phyloP scores from a whole-genome alignment of 2,329 filamentous ascomycete species.

The Monilinia vaccinii-corymbosi region DNA sequence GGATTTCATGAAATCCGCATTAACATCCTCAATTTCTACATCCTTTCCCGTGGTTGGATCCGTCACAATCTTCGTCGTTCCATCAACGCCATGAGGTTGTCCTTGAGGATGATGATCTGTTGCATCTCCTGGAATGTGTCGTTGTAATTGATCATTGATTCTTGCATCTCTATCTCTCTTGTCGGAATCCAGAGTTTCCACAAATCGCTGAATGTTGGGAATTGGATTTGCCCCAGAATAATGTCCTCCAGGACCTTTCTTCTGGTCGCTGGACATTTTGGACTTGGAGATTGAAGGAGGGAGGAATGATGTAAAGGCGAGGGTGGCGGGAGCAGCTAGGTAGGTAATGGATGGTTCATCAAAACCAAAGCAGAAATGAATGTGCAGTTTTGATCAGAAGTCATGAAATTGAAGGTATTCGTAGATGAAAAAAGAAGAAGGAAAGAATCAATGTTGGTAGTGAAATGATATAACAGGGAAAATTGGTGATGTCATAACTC shows the following conservation, averaged over 20 bases:
- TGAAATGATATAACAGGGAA: neutral
- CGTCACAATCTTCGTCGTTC: constrained; percentile 54
- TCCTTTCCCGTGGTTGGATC: constrained; percentile 84
- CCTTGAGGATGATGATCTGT: constrained; percentile 37
- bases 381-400: too few species aligned
- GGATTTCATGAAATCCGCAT: constrained; percentile 58
- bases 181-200: constrained; percentile 67
- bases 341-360: too few species aligned
- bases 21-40: constrained; percentile 76
- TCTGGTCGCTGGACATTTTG: constrained; percentile 10
- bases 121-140: constrained; percentile 32
- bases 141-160: constrained; percentile 48
- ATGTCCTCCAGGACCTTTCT: constrained; percentile 12
- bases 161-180: constrained; percentile 66
- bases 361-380: neutral
- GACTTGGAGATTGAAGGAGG: too few species aligned
- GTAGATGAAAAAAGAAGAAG: neutral
- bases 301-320: neutral
- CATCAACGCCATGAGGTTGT: constrained; percentile 30
- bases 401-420: neutral
- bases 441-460: neutral
- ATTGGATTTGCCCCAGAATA: constrained; percentile 21
- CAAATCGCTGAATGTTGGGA: constrained; percentile 26
- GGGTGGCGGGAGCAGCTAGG: too few species aligned
- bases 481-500: neutral